Evolutionary conservation across 2,329 filamentous ascomycete species (phyloP).

Genomic region (Xylaria digitata): DNA sequence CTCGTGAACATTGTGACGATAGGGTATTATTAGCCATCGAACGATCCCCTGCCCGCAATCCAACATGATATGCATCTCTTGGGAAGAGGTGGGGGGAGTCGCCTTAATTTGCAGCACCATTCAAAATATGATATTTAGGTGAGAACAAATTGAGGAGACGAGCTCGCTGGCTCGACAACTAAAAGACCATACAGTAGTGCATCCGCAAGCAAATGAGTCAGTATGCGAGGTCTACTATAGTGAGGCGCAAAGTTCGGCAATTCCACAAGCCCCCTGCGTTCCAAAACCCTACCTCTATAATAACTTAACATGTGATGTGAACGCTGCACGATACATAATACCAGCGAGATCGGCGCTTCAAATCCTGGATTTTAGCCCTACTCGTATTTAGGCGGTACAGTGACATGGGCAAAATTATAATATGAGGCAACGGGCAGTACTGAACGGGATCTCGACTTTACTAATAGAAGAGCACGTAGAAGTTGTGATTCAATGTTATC

Average conservation of each 20-base stretch:
- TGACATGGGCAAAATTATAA: neutral
- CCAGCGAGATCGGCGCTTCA: constrained; percentile 20
- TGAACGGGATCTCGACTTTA: neutral
- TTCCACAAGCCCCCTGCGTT: constrained; percentile 25
- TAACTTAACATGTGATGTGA: neutral
- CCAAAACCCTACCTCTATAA: constrained; percentile 5
- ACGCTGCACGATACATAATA: too few species aligned
- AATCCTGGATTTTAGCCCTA: neutral
- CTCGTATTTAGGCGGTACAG: neutral
- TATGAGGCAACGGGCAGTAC: constrained; percentile 1
- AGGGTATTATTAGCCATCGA: constrained; percentile 6
- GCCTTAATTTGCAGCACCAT: neutral
- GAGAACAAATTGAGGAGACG: neutral
- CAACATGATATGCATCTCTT: neutral
- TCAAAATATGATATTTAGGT: neutral
- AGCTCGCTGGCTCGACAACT: neutral
- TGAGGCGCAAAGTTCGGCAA: constrained; percentile 34
- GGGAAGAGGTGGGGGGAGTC: neutral
- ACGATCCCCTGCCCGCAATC: neutral
- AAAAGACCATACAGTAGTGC: constrained; percentile 12
- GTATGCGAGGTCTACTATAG: neutral
- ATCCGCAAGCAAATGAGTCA: constrained; percentile 16
- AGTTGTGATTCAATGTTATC: too few species aligned
- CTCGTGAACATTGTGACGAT: constrained; percentile 2
- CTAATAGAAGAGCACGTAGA: too few species aligned